Evolutionary conservation across 495 filamentous ascomycete species (phyloP), one percentile per base, ranked within the genome.

Genomic region (Annulohypoxylon stygium): DNA sequence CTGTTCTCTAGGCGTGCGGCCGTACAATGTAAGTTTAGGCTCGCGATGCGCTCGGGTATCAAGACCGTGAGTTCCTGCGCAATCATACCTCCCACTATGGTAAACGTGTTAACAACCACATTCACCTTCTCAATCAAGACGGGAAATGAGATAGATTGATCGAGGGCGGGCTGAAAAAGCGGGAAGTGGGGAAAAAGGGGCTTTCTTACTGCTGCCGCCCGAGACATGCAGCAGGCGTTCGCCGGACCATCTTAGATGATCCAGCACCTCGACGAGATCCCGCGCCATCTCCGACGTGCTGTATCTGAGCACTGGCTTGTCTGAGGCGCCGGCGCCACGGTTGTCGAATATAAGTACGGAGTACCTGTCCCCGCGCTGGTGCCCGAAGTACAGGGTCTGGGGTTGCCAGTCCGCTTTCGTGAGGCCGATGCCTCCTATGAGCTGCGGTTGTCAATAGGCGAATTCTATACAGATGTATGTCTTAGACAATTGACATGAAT

Each of bases 1-100:
- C 18, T 75, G 88, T 83, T 60, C 85, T 87, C 61, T 88, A 93
- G 79, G 11, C 83, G 80, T 6, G 91, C 87, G 14, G 89, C 89
- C 4, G 91, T 93, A 63, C 88, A 90, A 65, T 91, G 76, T 23
- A 93, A 83, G 12, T 85, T 87, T 25, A 93, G 78, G 33, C 86
- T 89, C 11, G 83, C 84, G 43, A 93, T 84, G n/a, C 89, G 83
- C 0, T 84, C 76, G 1, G 91, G 91, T 34, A 87, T 86, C 10
- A 88, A 78, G 39, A 87, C 80, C 7, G 84, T 89, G 70, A 90
- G 67, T 80, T 93, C 91, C 78, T 93, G 91, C 4, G 89, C 87
- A 69, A 93, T 93, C 91, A 93, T 93, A 61, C 91, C 91, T 50
- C 91, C 91, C 90, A 93, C 69, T 70, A 16, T 0, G n/a, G 34